Evolutionary conservation across 2,329 filamentous ascomycete genomes (phyloP).

Genomic region (Oidium heveae): DNA sequence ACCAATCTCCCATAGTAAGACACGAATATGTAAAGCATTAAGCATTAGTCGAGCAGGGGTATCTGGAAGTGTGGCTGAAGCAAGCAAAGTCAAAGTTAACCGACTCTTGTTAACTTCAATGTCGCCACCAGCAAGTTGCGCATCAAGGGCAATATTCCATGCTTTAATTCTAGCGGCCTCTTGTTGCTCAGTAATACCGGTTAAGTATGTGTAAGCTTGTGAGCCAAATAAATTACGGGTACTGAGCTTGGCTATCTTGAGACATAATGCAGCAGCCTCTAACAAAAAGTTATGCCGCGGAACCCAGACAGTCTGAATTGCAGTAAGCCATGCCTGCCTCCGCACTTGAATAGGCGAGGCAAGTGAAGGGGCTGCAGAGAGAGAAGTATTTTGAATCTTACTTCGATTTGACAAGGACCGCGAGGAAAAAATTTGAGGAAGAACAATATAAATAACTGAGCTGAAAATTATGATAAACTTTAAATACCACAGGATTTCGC

Average conservation of each 20-base stretch:
- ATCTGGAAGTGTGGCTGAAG: slow-evolving; percentile 64
- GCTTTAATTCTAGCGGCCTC: slow-evolving; percentile 71
- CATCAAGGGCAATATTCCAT: slow-evolving; percentile 82
- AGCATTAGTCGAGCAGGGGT: slow-evolving; percentile 70
- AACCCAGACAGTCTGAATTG: slow-evolving; percentile 78
- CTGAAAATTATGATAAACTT: slow-evolving; percentile 28
- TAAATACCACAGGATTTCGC: slow-evolving; percentile 23
- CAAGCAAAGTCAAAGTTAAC: slow-evolving; percentile 62
- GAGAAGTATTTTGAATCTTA: slow-evolving; percentile 19
- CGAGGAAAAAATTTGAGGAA: slow-evolving; percentile 19
- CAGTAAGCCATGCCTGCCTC: slow-evolving; percentile 75
- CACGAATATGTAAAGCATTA: slow-evolving; percentile 74
- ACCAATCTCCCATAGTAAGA: slow-evolving; percentile 58
- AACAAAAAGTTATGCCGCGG: slow-evolving; percentile 68
- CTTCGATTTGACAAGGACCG: slow-evolving; percentile 24
- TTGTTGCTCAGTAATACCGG: slow-evolving; percentile 59
- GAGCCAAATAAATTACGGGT: slow-evolving; percentile 54
- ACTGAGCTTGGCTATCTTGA: slow-evolving; percentile 65
- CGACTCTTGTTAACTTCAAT: slow-evolving; percentile 72
- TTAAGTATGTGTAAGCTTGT: slow-evolving; percentile 52
- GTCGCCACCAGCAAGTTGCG: slow-evolving; percentile 76
- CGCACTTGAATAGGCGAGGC: slow-evolving; percentile 67
- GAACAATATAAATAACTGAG: slow-evolving; percentile 26
- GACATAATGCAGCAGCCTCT: slow-evolving; percentile 54
- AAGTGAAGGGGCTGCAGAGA: slow-evolving; percentile 37